Evolutionary conservation across 495 filamentous ascomycete genomes (phyloP).

Genomic region (Aspergillus sclerotioniger): DNA sequence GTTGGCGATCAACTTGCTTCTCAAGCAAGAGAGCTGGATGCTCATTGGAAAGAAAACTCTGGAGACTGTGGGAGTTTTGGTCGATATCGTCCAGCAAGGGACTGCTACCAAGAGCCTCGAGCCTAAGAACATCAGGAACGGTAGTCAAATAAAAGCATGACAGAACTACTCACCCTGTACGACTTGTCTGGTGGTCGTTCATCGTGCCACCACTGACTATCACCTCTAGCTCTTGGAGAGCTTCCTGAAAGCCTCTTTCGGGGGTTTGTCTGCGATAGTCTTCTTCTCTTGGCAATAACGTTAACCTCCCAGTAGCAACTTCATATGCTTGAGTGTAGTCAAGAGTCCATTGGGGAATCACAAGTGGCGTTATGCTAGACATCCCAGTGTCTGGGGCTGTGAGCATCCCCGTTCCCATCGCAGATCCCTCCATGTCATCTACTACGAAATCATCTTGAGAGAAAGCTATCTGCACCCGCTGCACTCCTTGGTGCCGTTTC

Average conservation of each 20-base stretch:
- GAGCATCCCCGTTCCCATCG: not conserved
- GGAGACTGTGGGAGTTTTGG: conserved; percentile 28
- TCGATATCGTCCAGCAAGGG: conserved; percentile 35
- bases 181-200: conserved; percentile 9
- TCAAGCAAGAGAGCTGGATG: conserved; percentile 2
- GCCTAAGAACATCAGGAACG: conserved; percentile 18
- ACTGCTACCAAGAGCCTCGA: conserved; percentile 29
- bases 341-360: conserved; percentile 29
- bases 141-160: not conserved
- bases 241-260: conserved; percentile 19
- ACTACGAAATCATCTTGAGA: conserved; percentile 34
- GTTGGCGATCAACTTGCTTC: conserved; percentile 21
- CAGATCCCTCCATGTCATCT: conserved; percentile 39
- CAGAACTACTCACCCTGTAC: conserved; percentile 24
- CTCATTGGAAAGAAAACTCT: conserved; percentile 21
- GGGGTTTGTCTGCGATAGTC: not conserved
- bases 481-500: conserved; percentile 16
- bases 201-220: not conserved
- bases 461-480: conserved; percentile 1
- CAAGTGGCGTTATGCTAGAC: conserved; percentile 9
- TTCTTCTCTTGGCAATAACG: conserved; percentile 1
- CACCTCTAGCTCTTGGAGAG: conserved; percentile 17
- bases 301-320: conserved; percentile 18
- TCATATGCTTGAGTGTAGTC: conserved; percentile 34
- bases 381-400: conserved; percentile 7